phyloP scores from a whole-genome alignment of 805 yeast genomes.

The Suhomyces sp. region DNA sequence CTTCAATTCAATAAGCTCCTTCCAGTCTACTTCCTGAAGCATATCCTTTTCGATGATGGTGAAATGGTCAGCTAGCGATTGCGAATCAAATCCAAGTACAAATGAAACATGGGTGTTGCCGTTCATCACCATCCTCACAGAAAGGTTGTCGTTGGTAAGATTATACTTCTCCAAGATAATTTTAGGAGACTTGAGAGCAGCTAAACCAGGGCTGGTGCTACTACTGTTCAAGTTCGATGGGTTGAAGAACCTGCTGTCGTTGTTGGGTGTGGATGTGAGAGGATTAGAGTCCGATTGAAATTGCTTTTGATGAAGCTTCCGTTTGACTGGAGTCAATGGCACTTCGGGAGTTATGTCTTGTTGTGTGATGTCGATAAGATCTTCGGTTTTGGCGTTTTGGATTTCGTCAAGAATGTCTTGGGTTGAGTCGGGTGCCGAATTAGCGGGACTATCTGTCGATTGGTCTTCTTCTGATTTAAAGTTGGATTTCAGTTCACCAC shows the following conservation, averaged over 20 bases:
- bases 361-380: slow-evolving; percentile 25
- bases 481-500: background rate
- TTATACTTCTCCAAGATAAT: slow-evolving; percentile 35
- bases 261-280: slow-evolving; percentile 13
- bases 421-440: slow-evolving; percentile 12
- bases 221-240: slow-evolving; percentile 2
- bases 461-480: background rate
- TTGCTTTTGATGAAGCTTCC: slow-evolving; percentile 2
- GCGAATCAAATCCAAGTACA: slow-evolving; percentile 67
- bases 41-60: slow-evolving; percentile 86
- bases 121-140: slow-evolving; percentile 41
- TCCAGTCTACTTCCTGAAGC: slow-evolving; percentile 86
- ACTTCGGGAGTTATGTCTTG: slow-evolving; percentile 15
- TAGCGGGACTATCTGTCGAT: background rate
- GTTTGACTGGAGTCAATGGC: slow-evolving; percentile 32
- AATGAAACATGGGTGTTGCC: slow-evolving; percentile 73
- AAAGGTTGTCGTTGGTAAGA: slow-evolving; percentile 25
- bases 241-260: slow-evolving; percentile 6
- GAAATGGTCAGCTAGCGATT: slow-evolving; percentile 70
- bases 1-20: slow-evolving; percentile 71
- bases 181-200: slow-evolving; percentile 22
- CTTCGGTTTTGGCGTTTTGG: slow-evolving; percentile 39
- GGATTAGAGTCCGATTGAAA: slow-evolving; percentile 1
- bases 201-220: slow-evolving; percentile 1
- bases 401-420: slow-evolving; percentile 38